Evolutionary conservation across 2,329 filamentous ascomycete species (phyloP), one percentile per base, ranked within the genome.

Genomic region (Aspergillus sp.): DNA sequence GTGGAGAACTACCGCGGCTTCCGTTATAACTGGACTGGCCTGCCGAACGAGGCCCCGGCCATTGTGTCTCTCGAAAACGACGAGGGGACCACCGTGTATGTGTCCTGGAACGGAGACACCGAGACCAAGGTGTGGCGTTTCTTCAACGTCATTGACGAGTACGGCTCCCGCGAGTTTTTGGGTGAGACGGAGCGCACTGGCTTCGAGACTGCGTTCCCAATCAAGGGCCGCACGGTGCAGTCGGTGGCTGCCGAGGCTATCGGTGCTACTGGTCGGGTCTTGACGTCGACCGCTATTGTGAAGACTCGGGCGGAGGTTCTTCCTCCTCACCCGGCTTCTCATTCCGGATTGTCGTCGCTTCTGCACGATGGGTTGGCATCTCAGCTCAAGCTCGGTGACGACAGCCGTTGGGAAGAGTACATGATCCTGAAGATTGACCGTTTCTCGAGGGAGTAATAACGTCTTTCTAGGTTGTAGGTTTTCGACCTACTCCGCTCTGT

Each of bases 71-170:
- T 68, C 40, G 64, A 63, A 16, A 50, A 45, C 13, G 67, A 69
- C 3, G 55, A 62, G 1, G 60, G 57, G 19, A 67, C 63, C 7
- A 67, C 71, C 7, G 65, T 76, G n/a, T 85, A 80, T 63, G 80
- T 82, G 2, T 82, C 77, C 4, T 81, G 78, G 79, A 81, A 81
- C 52, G 79, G 79, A 4, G 77, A 78, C 45, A 81, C 77, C 0
- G 73, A 77, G 60, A 77, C 75, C 0, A 66, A 60, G 3, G 38
- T 50, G 3, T 81, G 82, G 83, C 71, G 74, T 21, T 81, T 83
- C 59, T 81, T 76, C 60, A 73, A 72, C 3, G 60, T 65, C 13
- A 58, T 56, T 0, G 63, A 66, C 45, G 52, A 54, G 7, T 58
- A 57, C 44, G 64, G 56, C 11, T 66, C 64, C 3, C 59, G 64